These are phyloP conservation scores for Solanum aculeatissimum DNA, from an alignment of 305 asterid species.

Conservation along the genomic window DNA sequence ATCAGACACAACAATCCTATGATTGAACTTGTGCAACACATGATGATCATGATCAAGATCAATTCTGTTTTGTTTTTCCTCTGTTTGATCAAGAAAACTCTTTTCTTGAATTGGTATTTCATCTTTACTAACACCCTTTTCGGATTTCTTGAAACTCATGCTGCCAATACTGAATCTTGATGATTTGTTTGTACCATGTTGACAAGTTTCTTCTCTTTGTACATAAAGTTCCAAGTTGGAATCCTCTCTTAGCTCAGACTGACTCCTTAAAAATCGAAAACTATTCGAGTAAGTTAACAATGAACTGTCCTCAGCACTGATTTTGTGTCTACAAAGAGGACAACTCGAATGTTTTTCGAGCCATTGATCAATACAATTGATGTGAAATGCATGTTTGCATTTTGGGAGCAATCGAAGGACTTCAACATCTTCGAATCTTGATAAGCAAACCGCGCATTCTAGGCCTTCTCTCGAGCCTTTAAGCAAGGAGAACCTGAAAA, in stretches of 20 bases:
- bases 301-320: constrained; percentile 37
- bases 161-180: constrained; percentile 41
- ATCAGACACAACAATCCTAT: constrained; percentile 32
- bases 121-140: constrained; percentile 8
- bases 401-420: constrained; percentile 57
- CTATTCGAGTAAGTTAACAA: constrained; percentile 25
- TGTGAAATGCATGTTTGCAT: constrained; percentile 79
- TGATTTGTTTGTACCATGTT: constrained; percentile 7
- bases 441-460: constrained; percentile 72
- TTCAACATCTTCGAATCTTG: constrained; percentile 57
- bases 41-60: neutral
- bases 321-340: constrained; percentile 59
- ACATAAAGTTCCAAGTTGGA: constrained; percentile 30
- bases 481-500: constrained; percentile 48
- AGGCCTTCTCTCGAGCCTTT: constrained; percentile 53
- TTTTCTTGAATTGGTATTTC: constrained; percentile 10
- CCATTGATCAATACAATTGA: constrained; percentile 73
- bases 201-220: constrained; percentile 29
- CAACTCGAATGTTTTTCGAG: constrained; percentile 76
- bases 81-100: neutral
- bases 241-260: constrained; percentile 10
- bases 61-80: neutral
- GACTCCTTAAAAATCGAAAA: constrained; percentile 27
- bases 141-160: constrained; percentile 23
- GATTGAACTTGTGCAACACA: constrained; percentile 28